A percentile compares a stretch with the other conserved stretches of the same genome.
Evolutionary conservation across 2,329 filamentous ascomycete genomes (phyloP).

Genomic region (Fusarium drepaniforme): DNA sequence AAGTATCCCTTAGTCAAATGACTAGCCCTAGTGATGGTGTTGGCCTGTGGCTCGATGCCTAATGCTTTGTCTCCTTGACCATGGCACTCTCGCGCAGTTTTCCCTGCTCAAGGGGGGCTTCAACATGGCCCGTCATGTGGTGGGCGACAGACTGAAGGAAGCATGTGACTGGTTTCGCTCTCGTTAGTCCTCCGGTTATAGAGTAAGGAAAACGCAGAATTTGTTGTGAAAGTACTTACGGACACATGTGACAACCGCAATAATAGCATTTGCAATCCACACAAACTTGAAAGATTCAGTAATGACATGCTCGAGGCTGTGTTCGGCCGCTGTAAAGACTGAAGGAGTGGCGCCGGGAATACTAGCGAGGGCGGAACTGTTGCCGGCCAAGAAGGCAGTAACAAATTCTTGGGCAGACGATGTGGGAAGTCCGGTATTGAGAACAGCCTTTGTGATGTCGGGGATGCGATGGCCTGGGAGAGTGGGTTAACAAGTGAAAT

Average conservation of each 20-base stretch:
- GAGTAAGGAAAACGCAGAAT: background rate
- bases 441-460: background rate
- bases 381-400: background rate
- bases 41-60: background rate
- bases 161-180: background rate
- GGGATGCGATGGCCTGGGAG: background rate
- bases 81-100: background rate
- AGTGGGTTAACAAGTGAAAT: background rate
- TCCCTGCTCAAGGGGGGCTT: background rate
- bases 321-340: background rate
- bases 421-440: background rate
- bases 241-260: background rate
- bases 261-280: constrained; percentile 3
- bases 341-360: background rate
- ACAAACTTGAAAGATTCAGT: constrained; percentile 1
- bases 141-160: constrained; percentile 1
- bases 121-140: constrained; percentile 4
- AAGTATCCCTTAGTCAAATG: too few species aligned
- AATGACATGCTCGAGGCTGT: background rate
- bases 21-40: background rate
- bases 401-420: background rate
- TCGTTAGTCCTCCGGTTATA: background rate
- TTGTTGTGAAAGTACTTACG: background rate
- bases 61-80: background rate
- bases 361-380: background rate